Evolutionary conservation across 306 rosid species (phyloP), one percentile per base, ranked within the genome.

Genomic region (Trifolium pratense): DNA sequence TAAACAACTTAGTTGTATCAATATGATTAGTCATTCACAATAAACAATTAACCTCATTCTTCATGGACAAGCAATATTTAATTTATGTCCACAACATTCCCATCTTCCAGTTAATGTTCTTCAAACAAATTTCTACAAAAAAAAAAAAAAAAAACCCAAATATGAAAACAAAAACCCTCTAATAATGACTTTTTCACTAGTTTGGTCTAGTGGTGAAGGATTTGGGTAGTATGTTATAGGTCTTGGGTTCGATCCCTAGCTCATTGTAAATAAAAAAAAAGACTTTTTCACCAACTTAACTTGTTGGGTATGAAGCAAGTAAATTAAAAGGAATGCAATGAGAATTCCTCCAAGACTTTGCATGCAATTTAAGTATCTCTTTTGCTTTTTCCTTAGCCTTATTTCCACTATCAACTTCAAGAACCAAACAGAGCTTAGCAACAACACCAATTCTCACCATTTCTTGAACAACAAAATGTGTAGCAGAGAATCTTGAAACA

Each of bases 391-490:
- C 97, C 71, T 85, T 93, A 0, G 90, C 85, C 84, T 86, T 91
- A 59, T 66, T 76, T 11, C 97, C 98, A 68, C 86, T 74, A 6
- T 91, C 96, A 16, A 85, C 85, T 69, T 93, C 88, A 67, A 91
- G 85, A 39, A 87, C 80, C 80, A 93, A 75, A 58, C 96, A 89
- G 0, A 93, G 82, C 78, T 89, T 93, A 0, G 89, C 89, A 70
- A 89, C 97, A 10, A 89, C 86, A 6, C 98, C 98, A 4, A 89
- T 6, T 46, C 82, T 78, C 85, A 85, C 0, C 98, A 93, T 93
- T 25, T 93, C 98, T 43, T 76, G 89, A 64, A 89, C 57, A 13
- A 91, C 88, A 14, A 13, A 29, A 0, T 82, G 60, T 4, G 85
- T 82, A 0, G 85, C 93, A 0, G 98, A 90, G 61, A 62, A 86